Evolutionary conservation across 1,139 yeast species (phyloP), one percentile per base, ranked within the genome.

Genomic region (Yamadazyma mexicana): DNA sequence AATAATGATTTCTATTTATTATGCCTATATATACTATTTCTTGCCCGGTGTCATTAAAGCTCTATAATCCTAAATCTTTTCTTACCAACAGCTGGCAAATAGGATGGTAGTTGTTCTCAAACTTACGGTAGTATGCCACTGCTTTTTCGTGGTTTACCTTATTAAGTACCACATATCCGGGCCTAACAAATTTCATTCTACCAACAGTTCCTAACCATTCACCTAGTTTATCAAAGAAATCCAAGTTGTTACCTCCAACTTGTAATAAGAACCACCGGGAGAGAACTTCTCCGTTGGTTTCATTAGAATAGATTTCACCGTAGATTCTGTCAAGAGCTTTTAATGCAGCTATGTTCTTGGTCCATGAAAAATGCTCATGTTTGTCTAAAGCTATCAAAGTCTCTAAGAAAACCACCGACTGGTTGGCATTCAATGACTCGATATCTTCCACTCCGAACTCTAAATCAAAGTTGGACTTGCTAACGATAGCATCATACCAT

Each of bases 121-220:
- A 75, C 56, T 73, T 73, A 33, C 64, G 66, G 64, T 86, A 89
- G 15, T 88, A 86, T 3, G 59, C 59, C 17, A 83, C 54, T 0
- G 96, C 96, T 50, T 82, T 66, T 10, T 73, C 64, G 37, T 77
- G 79, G 58, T 87, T 86, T 18, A 83, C 91, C 17, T 66, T 56
- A 56, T 80, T 75, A 45, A 89, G 69, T 46, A 81, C 64, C 29
- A 79, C 73, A 64, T 78, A 88, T 1, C 95, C 89, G 18, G 96
- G 96, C 60, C 96, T 77, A 29, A 87, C 96, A 58, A 82, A 89
- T 69, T 89, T 89, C 96, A 89, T 89, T 69, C 97, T 78, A 17
- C 97, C 97, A 20, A 88, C 94, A 3, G 92, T 82, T 7, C 94
- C 95, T 42, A 89, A 70, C 95, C 96, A 89, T 40, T 79, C 77